phyloP scores from a whole-genome alignment of 2,329 filamentous ascomycete species.

The Corynespora cassiicola region DNA sequence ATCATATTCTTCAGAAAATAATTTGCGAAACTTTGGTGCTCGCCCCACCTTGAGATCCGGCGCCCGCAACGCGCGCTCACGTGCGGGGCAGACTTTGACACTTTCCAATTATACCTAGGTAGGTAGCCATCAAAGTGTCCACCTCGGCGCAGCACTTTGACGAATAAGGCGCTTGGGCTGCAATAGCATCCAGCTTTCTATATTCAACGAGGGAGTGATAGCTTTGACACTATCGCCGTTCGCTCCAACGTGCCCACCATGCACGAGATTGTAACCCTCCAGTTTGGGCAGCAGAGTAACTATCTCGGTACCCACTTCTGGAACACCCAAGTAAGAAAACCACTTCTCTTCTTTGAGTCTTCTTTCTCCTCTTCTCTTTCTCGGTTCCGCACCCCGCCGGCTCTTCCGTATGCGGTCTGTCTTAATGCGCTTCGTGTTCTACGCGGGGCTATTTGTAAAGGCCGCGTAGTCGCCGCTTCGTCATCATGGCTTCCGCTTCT shows the following conservation, averaged over 20 bases:
- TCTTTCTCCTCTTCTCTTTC: slow-evolving; percentile 2
- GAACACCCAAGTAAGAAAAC: slow-evolving; percentile 79
- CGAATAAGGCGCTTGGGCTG: background rate
- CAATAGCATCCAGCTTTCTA: background rate
- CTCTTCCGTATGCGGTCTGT: background rate
- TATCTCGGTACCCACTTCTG: slow-evolving; percentile 96
- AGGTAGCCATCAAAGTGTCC: too few relatives aligned
- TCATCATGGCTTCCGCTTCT: slow-evolving; percentile 14
- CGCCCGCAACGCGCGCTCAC: slow-evolving; percentile 25
- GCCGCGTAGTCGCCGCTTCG: slow-evolving; percentile 25
- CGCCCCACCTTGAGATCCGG: background rate
- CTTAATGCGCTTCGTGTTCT: slow-evolving; percentile 10
- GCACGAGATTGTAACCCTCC: slow-evolving; percentile 94
- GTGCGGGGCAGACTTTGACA: slow-evolving; percentile 26
- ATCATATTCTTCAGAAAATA: background rate
- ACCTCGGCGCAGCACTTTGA: too few relatives aligned
- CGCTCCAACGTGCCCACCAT: slow-evolving; percentile 55
- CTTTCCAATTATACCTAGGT: too few relatives aligned
- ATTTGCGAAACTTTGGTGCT: too few relatives aligned
- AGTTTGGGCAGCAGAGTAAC: slow-evolving; percentile 92
- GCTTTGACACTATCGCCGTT: background rate
- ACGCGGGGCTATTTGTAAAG: slow-evolving; percentile 8
- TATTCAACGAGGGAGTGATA: background rate
- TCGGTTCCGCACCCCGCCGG: background rate
- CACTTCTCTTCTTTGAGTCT: slow-evolving; percentile 5